phyloP scores from a whole-genome alignment of 176 grass and related monocot species.

The Oryza rufipogon region DNA sequence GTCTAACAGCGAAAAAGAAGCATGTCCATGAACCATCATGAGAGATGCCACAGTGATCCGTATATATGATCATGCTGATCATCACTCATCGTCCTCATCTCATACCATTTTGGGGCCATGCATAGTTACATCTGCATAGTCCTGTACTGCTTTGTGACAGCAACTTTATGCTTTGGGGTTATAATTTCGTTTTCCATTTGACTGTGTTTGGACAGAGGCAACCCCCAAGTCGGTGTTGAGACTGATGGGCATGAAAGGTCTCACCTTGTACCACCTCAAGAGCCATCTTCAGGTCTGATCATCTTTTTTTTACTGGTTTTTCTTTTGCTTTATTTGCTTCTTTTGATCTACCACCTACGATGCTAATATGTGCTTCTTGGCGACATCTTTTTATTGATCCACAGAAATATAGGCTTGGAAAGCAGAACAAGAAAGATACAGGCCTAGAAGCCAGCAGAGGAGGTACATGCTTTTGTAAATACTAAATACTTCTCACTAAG shows the following conservation, averaged over 20 bases:
- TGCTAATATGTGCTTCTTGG: background rate
- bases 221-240: slow-evolving; percentile 94
- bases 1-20: background rate
- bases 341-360: background rate
- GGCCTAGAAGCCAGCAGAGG: slow-evolving; percentile 58
- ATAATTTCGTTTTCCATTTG: slow-evolving; percentile 37
- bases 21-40: background rate
- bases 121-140: background rate
- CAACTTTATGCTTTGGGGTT: background rate
- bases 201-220: slow-evolving; percentile 61
- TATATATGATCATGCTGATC: background rate
- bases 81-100: background rate
- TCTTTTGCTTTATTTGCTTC: background rate
- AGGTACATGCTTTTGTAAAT: slow-evolving; percentile 39
- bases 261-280: slow-evolving; percentile 93
- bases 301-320: background rate
- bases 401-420: slow-evolving; percentile 96
- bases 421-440: slow-evolving; percentile 71
- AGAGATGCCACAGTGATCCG: background rate
- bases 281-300: slow-evolving; percentile 85
- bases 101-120: background rate
- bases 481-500: slow-evolving; percentile 1
- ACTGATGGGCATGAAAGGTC: slow-evolving; percentile 94
- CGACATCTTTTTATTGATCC: background rate
- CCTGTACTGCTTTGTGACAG: background rate